Evolutionary conservation across 2,329 filamentous ascomycete genomes (phyloP), one percentile per base, ranked within the genome.

Genomic region (Fusarium anguioides): DNA sequence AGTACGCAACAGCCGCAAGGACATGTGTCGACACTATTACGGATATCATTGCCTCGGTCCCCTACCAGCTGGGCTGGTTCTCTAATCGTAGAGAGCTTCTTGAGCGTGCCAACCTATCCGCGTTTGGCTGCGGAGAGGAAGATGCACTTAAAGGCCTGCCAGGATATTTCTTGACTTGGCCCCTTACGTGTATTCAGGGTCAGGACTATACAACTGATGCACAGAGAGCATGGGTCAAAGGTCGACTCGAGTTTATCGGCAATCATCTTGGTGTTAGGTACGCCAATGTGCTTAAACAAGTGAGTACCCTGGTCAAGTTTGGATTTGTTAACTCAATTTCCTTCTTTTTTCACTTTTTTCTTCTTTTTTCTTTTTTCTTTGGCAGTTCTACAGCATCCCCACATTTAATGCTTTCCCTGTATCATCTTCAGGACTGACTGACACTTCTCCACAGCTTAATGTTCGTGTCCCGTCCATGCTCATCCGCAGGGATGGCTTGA

Each of bases 401-500:
- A 50, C 24, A 51, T 39, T 58, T 50, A 23, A 45, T 46, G 14
- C 51, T 54, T 68, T 69, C 57, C 41, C 31, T 36, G 59, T 62
- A 47, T 65, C 53, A 51, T 49, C 21, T 60, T 51, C 51, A 54
- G 36, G 42, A 29, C 57, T 63, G n/a, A 62, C 42, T 39, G 42
- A 47, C 20, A 46, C n/a, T 37, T 57, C 26, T 54, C 60, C 51
- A 49, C 48, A 88, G 86, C 80, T 88, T 50, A 81, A 86, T 71
- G 75, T 89, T 50, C 85, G 87, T 23, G 80, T 88, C 18, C 87
- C 87, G 4, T 88, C 86, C 1, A 89, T 89, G 87, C 80, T 88
- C 62, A 88, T 89, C 73, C 82, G 80, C 26, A 78, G 82, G 33
- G 86, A 88, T 69, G 80, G 80, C 6, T 74, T 86, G 11, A 79